phyloP scores from a whole-genome alignment of 148 eudicot species.

The Nepenthes mirabilis region DNA sequence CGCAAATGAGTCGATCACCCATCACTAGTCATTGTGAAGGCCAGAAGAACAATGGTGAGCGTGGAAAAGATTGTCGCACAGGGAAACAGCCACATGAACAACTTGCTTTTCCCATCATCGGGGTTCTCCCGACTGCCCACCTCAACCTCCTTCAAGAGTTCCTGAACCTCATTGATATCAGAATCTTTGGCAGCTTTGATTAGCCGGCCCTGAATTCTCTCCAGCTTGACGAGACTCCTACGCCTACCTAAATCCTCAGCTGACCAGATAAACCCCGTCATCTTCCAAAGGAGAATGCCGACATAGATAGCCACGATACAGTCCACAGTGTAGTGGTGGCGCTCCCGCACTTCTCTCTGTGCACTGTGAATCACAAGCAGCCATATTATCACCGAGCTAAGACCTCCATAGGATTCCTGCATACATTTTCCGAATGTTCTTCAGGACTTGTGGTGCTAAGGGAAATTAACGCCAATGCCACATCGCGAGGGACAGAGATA shows the following conservation, averaged over 20 bases:
- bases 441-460: neutral
- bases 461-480: neutral
- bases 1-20: constrained; percentile 24
- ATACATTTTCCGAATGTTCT: constrained; percentile 3
- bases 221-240: constrained; percentile 48
- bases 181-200: constrained; percentile 87
- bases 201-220: constrained; percentile 50
- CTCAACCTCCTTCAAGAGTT: constrained; percentile 64
- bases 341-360: constrained; percentile 89
- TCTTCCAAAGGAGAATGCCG: constrained; percentile 83
- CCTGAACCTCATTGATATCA: constrained; percentile 64
- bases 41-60: constrained; percentile 59
- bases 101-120: constrained; percentile 18
- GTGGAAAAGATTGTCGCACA: constrained; percentile 50
- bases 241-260: constrained; percentile 22
- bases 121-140: constrained; percentile 22
- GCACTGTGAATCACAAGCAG: constrained; percentile 76
- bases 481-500: neutral
- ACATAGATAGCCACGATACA: constrained; percentile 84
- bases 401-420: constrained; percentile 99
- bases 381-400: constrained; percentile 78
- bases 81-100: constrained; percentile 56
- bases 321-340: constrained; percentile 86
- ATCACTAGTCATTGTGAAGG: constrained; percentile 52
- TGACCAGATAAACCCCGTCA: constrained; percentile 80